These are phyloP conservation scores for Boletus edulis DNA, from an alignment of 768 basidiomycete genomes.

Conservation along the genomic window DNA sequence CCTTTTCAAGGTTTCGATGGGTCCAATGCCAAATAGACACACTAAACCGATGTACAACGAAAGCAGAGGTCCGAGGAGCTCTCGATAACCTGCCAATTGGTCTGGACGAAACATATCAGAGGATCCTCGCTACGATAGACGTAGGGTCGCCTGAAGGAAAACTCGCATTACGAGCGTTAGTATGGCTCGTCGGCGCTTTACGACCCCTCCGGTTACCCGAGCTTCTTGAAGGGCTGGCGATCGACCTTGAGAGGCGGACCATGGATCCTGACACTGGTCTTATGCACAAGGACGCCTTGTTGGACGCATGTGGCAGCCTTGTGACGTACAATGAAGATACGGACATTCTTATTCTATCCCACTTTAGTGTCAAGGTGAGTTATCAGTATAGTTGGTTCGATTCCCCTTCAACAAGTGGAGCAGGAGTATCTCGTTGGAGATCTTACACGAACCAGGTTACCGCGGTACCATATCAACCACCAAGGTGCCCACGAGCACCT, in stretches of 20 bases:
- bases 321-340: constrained; percentile 15
- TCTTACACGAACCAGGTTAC: not conserved
- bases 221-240: constrained; percentile 10
- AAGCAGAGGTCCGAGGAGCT: constrained; percentile 8
- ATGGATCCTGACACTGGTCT: constrained; percentile 9
- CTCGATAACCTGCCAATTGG: constrained; percentile 15
- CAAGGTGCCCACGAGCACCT: constrained; percentile 5
- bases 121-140: constrained; percentile 17
- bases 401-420: not conserved
- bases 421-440: constrained; percentile 17
- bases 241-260: constrained; percentile 2
- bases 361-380: constrained; percentile 24
- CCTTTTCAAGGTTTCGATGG: constrained; percentile 20
- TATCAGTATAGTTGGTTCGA: not conserved
- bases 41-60: constrained; percentile 7
- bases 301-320: constrained; percentile 16
- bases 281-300: constrained; percentile 4
- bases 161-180: constrained; percentile 9
- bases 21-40: constrained; percentile 21
- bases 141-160: not conserved
- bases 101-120: constrained; percentile 20
- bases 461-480: constrained; percentile 4
- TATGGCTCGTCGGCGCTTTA: constrained; percentile 18
- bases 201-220: constrained; percentile 13
- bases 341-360: constrained; percentile 13